Evolutionary conservation across 1,284 basidiomycete genomes (phyloP).

Genomic region (Heliocybe sulcata): DNA sequence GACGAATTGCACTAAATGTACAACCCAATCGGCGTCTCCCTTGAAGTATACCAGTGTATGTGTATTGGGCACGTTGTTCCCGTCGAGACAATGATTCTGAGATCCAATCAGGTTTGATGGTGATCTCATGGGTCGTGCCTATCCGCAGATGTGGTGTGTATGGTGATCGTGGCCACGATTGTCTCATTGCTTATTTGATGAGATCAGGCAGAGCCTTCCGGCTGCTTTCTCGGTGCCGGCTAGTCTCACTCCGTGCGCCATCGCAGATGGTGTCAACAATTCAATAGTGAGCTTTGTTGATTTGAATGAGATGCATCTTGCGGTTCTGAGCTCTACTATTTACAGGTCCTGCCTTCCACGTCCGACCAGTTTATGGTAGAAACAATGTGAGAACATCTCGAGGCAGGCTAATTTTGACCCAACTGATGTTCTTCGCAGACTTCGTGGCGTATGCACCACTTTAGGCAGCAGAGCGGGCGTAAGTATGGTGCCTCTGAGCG

Average conservation of each 20-base stretch:
- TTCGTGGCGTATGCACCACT: slow-evolving; percentile 21
- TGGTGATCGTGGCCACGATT: slow-evolving; percentile 6
- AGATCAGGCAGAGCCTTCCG: slow-evolving; percentile 27
- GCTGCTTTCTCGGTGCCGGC: slow-evolving; percentile 27
- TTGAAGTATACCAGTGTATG: slow-evolving; percentile 21
- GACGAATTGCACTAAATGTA: background rate
- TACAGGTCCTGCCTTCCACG: slow-evolving; percentile 21
- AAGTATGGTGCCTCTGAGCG: slow-evolving; percentile 30
- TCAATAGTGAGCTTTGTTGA: slow-evolving; percentile 19
- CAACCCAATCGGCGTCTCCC: slow-evolving; percentile 24
- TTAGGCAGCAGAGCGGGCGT: slow-evolving; percentile 38
- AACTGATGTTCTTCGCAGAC: slow-evolving; percentile 7
- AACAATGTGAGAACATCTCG: slow-evolving; percentile 18
- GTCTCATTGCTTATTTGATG: slow-evolving; percentile 18
- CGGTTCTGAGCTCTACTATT: background rate
- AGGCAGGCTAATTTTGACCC: background rate
- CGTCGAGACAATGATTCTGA: background rate
- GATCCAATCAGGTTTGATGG: slow-evolving; percentile 14
- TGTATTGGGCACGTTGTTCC: slow-evolving; percentile 17
- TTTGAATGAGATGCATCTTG: background rate
- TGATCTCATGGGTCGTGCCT: slow-evolving; percentile 50
- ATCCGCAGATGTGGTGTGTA: slow-evolving; percentile 20
- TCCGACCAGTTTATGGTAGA: slow-evolving; percentile 21
- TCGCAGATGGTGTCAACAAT: slow-evolving; percentile 39
- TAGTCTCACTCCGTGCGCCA: slow-evolving; percentile 34